Evolutionary conservation across 2,329 filamentous ascomycete species (phyloP).

Genomic region (Aspergillus versicolor): DNA sequence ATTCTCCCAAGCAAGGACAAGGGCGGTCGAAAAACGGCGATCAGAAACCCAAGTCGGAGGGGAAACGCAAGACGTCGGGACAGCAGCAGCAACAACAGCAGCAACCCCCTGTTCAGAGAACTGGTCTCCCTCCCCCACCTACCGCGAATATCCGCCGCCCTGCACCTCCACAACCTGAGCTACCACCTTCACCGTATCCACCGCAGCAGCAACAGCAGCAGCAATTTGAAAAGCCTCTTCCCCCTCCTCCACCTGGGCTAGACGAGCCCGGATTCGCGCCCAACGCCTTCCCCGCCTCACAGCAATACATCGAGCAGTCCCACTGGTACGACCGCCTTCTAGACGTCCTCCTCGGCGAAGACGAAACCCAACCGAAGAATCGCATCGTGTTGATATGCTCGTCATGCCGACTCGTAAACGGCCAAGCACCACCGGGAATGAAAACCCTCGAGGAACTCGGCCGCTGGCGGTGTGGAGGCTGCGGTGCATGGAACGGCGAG

Average conservation of each 20-base stretch:
- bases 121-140: slow-evolving; percentile 58
- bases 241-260: slow-evolving; percentile 14
- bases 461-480: slow-evolving; percentile 85
- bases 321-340: slow-evolving; percentile 95
- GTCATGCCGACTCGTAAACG: slow-evolving; percentile 84
- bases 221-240: slow-evolving; percentile 21
- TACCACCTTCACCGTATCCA: slow-evolving; percentile 1
- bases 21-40: slow-evolving; percentile 23
- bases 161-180: slow-evolving; percentile 13
- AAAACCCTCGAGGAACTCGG: slow-evolving; percentile 76
- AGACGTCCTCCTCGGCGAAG: slow-evolving; percentile 88
- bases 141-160: slow-evolving; percentile 61
- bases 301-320: slow-evolving; percentile 43
- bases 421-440: slow-evolving; percentile 87
- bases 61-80: slow-evolving; percentile 19
- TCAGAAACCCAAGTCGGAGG: slow-evolving; percentile 22
- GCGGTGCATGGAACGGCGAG: slow-evolving; percentile 76
- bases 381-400: slow-evolving; percentile 82
- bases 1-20: slow-evolving; percentile 46
- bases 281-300: slow-evolving; percentile 44
- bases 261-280: slow-evolving; percentile 49
- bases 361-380: slow-evolving; percentile 90
- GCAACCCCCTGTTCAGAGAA: slow-evolving; percentile 43
- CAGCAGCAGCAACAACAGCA: slow-evolving; percentile 19
- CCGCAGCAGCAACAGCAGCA: background rate